A percentile compares a stretch with the other conserved stretches of the same genome.
Evolutionary conservation across 1,139 yeast species (phyloP).

Genomic region (Nakaseomyces sp.): DNA sequence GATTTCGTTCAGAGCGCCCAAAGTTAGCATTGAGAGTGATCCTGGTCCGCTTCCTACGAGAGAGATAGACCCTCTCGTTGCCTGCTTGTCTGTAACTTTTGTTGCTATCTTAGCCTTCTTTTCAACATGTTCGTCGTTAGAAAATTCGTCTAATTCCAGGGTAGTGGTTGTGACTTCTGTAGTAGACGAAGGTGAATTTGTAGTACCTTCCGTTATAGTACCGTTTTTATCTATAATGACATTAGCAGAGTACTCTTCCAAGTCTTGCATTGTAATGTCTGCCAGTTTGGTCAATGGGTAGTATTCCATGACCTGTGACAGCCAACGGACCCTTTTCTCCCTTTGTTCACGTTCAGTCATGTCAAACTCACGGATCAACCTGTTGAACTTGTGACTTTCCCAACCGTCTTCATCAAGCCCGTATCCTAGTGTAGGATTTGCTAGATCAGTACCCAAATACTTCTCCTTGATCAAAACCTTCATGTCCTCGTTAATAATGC

Average conservation of each 20-base stretch:
- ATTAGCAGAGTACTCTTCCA: conserved; percentile 13
- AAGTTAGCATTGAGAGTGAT: conserved; percentile 66
- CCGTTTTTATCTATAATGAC: too few species aligned
- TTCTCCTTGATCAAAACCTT: conserved; percentile 15
- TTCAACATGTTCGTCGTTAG: background rate
- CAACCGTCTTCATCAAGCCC: conserved; percentile 71
- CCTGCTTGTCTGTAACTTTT: background rate
- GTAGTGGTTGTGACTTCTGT: too few species aligned
- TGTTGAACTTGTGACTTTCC: conserved; percentile 49
- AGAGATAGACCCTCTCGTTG: conserved; percentile 49
- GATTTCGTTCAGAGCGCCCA: conserved; percentile 79
- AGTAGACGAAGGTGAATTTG: too few species aligned
- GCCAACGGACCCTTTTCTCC: conserved; percentile 67
- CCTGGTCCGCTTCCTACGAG: conserved; percentile 96
- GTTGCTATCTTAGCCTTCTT: conserved; percentile 3
- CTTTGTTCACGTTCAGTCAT: conserved; percentile 46
- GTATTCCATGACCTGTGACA: conserved; percentile 84
- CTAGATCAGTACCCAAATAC: conserved; percentile 16
- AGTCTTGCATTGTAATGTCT: conserved; percentile 22
- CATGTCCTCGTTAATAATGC: conserved; percentile 48
- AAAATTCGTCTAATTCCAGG: too few species aligned
- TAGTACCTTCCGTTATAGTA: too few species aligned
- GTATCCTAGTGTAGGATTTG: conserved; percentile 25
- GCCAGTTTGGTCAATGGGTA: conserved; percentile 67
- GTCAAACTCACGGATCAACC: conserved; percentile 52